A percentile compares a stretch with the other conserved stretches of the same genome.
phyloP scores from a whole-genome alignment of 2,329 filamentous ascomycete species.

The Blastomyces gilchristii region DNA sequence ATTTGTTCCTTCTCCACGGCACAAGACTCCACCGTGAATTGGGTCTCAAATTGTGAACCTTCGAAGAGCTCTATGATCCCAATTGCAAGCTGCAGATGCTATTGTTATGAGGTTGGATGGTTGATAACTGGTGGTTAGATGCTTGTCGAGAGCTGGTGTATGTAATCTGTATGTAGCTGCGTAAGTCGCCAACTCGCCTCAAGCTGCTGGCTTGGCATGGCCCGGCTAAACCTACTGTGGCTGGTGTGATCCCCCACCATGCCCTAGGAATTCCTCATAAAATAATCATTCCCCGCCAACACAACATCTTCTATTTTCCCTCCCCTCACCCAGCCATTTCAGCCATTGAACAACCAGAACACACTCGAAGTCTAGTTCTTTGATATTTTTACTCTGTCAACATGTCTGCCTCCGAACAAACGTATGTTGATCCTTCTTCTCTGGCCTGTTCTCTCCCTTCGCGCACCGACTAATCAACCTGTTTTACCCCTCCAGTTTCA shows the following conservation, averaged over 20 bases:
- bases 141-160: conserved; percentile 19
- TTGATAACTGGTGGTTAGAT: too few species aligned
- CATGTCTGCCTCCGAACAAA: conserved; percentile 70
- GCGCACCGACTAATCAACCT: conserved; percentile 8
- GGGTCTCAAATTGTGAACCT: background rate
- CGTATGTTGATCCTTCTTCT: conserved; percentile 48
- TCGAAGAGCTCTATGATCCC: background rate
- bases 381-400: conserved; percentile 34
- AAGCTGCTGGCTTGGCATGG: conserved; percentile 1
- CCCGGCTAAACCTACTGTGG: conserved; percentile 3
- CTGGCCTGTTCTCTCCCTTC: conserved; percentile 14
- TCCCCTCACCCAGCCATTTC: conserved; percentile 16
- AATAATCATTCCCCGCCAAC: conserved; percentile 5
- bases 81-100: conserved; percentile 1
- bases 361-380: conserved; percentile 16
- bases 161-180: conserved; percentile 12
- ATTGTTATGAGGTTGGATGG: background rate
- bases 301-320: conserved; percentile 17
- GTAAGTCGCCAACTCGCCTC: conserved; percentile 19
- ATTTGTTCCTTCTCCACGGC: background rate
- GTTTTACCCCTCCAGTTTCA: conserved; percentile 60
- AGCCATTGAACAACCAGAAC: conserved; percentile 20
- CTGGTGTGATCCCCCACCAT: background rate
- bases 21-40: background rate
- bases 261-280: background rate